A percentile compares a stretch with the other conserved stretches of the same genome.
Evolutionary conservation across 176 grass and related monocot species (phyloP).

Genomic region (maize (Zea mays)): Zm-B73-REFERENCE-NAM-5.0 NC_050099.1:112737001-112737500

Average conservation of each 20-base stretch:
- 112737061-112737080: not conserved
- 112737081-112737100: not conserved
- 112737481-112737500: too few species aligned
- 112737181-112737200: not conserved
- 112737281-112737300: not conserved
- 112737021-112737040: not conserved
- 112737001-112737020: not conserved
- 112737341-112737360: not conserved
- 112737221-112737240: not conserved
- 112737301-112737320: not conserved
- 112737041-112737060: conserved; percentile 6
- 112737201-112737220: too few species aligned
- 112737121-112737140: not conserved
- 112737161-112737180: not conserved
- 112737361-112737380: not conserved
- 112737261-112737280: not conserved
- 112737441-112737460: not conserved
- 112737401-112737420: too few species aligned
- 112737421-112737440: not conserved
- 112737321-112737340: not conserved
- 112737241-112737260: not conserved
- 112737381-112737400: not conserved
- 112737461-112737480: too few species aligned
- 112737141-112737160: not conserved
- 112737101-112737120: not conserved